Base-by-base conservation (phyloP, 2,329 filamentous ascomycete species). In the Venturia oleaginea region DNA sequence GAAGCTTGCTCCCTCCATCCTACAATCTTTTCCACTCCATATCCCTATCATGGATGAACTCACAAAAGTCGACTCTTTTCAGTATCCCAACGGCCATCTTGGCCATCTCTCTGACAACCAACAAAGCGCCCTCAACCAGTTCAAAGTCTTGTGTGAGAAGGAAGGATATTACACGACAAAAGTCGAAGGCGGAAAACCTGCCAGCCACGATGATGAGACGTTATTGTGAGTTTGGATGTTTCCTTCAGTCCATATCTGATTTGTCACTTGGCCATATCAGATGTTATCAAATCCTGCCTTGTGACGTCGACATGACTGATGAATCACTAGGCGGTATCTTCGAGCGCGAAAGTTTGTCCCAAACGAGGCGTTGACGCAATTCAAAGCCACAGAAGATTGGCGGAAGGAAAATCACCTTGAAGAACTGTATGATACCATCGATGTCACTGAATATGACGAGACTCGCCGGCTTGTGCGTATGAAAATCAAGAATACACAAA, bases 381-480 rank as follows among this genome's bases (percentile, higher is more conserved):
- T 96, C 78, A 86, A 87, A 71, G 90, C 92, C 64, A 96, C 92
- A 0, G 91, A 96, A 76, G 85, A 90, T 65, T 97, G 92, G 90
- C 86, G 92, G 66, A 84, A 84, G 69, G 86, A 89, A 67, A 93
- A 93, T 74, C 81, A 90, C 68, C 83, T 96, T 60, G 85, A 92
- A 67, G 80, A 85, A 55, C 80, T 97, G 43, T 97, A 96, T 77
- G 84, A 89, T 73, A 92, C 89, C 38, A 96, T 97, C 71, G 91
- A 96, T 66, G 77, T 92, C 27, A 84, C 90, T 2, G 88, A 91
- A 64, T 97, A 92, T 73, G 91, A 96, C 76, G 82, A 89, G 71
- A 89, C 90, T 67, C 83, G 89, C 65, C 82, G 85, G 69, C 81
- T 97, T 79, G 90, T 93, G 76, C 69, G 80, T 75, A 15, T 24